Percentiles rank a stretch among this genome's conserved stretches.
phyloP scores from a whole-genome alignment of 257 asterid genomes.

The Forsythia suspensa region DNA sequence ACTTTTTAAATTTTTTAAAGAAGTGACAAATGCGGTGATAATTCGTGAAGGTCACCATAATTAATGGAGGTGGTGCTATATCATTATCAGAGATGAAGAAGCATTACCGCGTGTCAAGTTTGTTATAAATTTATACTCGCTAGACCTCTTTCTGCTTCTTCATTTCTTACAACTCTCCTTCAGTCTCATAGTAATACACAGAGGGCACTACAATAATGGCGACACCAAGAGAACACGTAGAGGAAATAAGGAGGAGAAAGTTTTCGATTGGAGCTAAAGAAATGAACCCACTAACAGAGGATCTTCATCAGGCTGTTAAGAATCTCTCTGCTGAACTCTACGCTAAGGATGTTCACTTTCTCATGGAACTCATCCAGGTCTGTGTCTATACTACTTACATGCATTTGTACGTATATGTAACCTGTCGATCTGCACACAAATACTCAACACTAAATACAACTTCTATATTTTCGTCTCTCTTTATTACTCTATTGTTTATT shows the following conservation, averaged over 20 bases:
- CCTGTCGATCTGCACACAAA: not conserved
- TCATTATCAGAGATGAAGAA: too few species aligned
- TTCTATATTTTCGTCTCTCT: not conserved
- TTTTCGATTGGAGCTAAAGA: constrained; percentile 35
- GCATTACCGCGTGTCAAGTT: too few species aligned
- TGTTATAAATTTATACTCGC: not conserved
- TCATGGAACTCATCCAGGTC: constrained; percentile 45
- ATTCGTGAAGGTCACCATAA: too few species aligned
- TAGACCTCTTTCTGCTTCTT: not conserved
- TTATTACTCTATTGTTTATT: not conserved
- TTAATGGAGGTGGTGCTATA: too few species aligned
- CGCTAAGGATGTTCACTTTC: constrained; percentile 39
- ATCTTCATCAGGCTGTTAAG: constrained; percentile 42
- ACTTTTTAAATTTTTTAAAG: too few species aligned
- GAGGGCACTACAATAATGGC: not conserved
- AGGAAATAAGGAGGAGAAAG: constrained; percentile 34
- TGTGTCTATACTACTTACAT: not conserved
- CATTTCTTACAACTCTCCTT: not conserved
- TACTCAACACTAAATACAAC: not conserved
- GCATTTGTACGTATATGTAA: not conserved
- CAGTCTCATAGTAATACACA: not conserved
- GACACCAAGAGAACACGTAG: constrained; percentile 33
- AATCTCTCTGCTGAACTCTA: constrained; percentile 43
- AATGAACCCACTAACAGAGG: constrained; percentile 34
- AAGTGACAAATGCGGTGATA: too few species aligned